Evolutionary conservation across 139 green algal species (phyloP), one percentile per base, ranked within the genome.

Genomic region (Penium margaritaceum): DNA sequence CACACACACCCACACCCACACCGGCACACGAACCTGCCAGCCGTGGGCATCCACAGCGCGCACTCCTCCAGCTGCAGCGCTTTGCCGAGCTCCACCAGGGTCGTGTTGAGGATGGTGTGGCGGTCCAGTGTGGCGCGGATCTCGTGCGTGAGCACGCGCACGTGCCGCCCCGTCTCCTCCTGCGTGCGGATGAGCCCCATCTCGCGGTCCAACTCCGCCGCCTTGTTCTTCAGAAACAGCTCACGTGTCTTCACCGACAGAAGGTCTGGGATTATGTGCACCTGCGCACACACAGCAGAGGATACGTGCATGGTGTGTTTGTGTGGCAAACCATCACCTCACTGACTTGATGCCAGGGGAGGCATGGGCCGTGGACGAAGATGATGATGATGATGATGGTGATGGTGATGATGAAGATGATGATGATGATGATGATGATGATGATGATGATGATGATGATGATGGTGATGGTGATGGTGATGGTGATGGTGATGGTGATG

Each of bases 91-190:
- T 77, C 70, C 17, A 77, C 70, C 5, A 77, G 70, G 17, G 70
- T 77, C 9, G 70, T 77, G 58, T 71, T 70, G n/a, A 77, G 57
- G 17, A 77, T 77, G 27, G 70, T 77, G 55, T 71, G 70, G 7
- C 70, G 70, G 58, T 77, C 70, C 38, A 77, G 70, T 6, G 70
- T 72, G 32, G 70, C 72, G 0, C 70, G 55, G 36, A 77, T 77
- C 47, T 77, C 70, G 70, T 77, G 70, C 54, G 70, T 77, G 14
- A 77, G 63, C 70, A 77, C 72, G 9, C 70, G 55, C 35, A 77
- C 70, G 47, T 71, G 55, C 34, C 70, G 32, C 21, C 58, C 58
- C 19, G 70, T 71, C 63, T 77, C 70, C 47, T 77, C 70, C 37
- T 77, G 70, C 54, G 70, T 77, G 32, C 19, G 29, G 19, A 77